Evolutionary conservation across 352 stramenopile species (phyloP), one percentile per base, ranked within the genome.

Genomic region (Phytophthora sp.): DNA sequence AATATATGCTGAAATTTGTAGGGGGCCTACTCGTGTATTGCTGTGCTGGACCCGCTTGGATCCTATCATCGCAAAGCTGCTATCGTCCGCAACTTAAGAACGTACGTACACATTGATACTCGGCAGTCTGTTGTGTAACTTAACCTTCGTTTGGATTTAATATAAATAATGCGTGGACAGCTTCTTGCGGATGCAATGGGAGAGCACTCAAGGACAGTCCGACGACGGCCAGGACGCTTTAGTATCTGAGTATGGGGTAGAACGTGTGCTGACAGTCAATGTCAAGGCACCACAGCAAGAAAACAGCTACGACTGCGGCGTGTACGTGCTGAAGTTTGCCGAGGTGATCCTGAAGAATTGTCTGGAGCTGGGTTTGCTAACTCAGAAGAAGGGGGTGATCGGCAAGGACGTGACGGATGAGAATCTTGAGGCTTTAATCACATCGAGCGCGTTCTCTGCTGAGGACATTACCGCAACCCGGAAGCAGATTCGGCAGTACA

Each of bases 1-100:
- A 5, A 20, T 20, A 3, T 21, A 13, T 57, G 15, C 8, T 42
- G 18, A 6, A 11, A 38, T 50, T 23, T 36, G n/a, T 53, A 74
- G 74, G 57, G 88, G 7, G 66, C 77, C 1, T 66, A 66, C 50
- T 77, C 83, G 26, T 90, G 83, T 47, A 84, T 94, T 12, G 80
- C 76, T 21, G 62, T 92, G 27, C 55, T 94, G 27, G 86, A 94
- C 63, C 82, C 86, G 30, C 84, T 94, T 8, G 84, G 84, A 8
- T 73, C 67, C 7, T 94, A 91, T 54, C 86, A 94, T 63, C 84
- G 72, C 47, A 86, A 79, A 62, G 46, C 62, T 31, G 63, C 71
- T 4, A 92, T 94, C 47, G 33, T 78, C 20, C 78, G 83, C 15
- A 73, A 90, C 45, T 69, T 94, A 29, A 73, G 64, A 75, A 71